Base-by-base conservation (phyloP, 2,329 filamentous ascomycete species). In the Zasmidium cellare region DNA sequence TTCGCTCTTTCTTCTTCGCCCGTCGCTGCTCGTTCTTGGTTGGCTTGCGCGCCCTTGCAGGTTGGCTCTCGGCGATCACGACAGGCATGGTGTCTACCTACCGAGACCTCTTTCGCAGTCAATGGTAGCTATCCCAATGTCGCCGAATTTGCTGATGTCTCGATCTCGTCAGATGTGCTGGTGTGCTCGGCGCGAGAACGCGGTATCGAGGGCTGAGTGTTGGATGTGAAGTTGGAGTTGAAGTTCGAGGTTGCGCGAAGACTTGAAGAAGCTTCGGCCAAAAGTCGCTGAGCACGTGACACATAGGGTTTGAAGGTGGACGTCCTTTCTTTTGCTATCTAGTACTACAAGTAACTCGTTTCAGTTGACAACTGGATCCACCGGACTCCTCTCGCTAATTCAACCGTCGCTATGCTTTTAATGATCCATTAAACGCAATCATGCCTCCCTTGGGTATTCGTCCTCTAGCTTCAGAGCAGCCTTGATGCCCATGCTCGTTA, bases 401-500 rank as follows among this genome's bases (percentile, higher is more conserved):
- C 35, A 41, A 5, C 35, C 35, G 35, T 41, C 35, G 59, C 59
- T 61, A 56, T 61, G 59, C 59, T 35, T 19, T 20, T 38, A 12
- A 20, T 48, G 9, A 23, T 9, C 19, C 24, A 24, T 14, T n/a
- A 12, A 44, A 41, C 2, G 2, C 28, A 9, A n/a, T 55, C 46
- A 46, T 25, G 22, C 53, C 56, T 67, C 69, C 35, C 71, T 63
- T 3, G 92, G 92, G 74, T 99, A 99, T 77, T 97, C 91, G 72
- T 99, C 94, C 69, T 91, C 91, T 65, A 99, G 77, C 79, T 93
- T 90, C 76, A 99, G 80, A 57, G 90, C 83, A 59, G 96, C 93
- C 61, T 92, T 90, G n/a, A 99, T 91, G 74, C 99, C 99, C 94
- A 99, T 99, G 74, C 91, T 96, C 71, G 96, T 88, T 69, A 99